Conservation (phyloP, 768 basidiomycete species). For the Hypsizygus marmoreus region DNA sequence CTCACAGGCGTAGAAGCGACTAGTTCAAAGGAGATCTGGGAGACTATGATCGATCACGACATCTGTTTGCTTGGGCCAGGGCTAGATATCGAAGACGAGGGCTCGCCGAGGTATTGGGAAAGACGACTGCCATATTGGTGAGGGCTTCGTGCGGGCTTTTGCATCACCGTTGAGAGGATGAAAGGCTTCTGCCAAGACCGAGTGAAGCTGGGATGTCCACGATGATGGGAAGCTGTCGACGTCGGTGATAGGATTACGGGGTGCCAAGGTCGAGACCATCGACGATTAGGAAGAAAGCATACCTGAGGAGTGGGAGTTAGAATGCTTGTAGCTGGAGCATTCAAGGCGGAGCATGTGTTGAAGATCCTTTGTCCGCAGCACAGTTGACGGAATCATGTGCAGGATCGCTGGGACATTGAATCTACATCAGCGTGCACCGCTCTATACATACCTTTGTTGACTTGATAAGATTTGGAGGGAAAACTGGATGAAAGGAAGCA, state of each 20-base stretch:
- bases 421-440: too few species aligned
- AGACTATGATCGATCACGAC: background rate
- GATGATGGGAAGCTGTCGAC: background rate
- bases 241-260: background rate
- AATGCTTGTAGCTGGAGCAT: too few species aligned
- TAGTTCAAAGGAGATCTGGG: conserved; percentile 3
- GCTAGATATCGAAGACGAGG: background rate
- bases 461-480: too few species aligned
- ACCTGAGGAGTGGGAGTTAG: too few species aligned
- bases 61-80: background rate
- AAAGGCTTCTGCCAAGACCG: background rate
- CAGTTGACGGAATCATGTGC: too few species aligned
- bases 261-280: background rate
- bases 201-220: background rate
- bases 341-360: too few species aligned
- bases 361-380: too few species aligned
- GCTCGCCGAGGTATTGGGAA: background rate
- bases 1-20: too few species aligned
- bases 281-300: background rate
- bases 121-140: too few species aligned
- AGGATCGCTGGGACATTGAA: too few species aligned
- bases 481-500: too few species aligned
- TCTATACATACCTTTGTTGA: too few species aligned
- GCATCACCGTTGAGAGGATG: background rate
- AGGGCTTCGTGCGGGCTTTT: background rate